Conservation (phyloP, 1,139 yeast genomes). For the Magnusiomyces magnusii region DNA sequence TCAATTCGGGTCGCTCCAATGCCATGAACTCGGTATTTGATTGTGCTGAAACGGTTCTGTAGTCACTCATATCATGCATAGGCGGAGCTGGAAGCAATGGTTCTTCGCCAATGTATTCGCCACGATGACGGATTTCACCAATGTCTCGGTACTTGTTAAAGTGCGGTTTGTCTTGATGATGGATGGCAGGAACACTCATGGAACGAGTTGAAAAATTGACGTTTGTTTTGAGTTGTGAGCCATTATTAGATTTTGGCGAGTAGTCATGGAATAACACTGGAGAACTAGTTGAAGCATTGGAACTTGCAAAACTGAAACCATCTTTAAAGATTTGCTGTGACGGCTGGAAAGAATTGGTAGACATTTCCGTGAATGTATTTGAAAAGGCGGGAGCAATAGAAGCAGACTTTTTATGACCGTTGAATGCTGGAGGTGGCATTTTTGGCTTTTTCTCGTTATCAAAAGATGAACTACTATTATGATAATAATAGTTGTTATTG, state of each 20-base stretch:
- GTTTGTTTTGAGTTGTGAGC: not conserved
- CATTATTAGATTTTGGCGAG: not conserved
- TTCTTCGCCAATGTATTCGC: slow-evolving; percentile 1
- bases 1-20: not conserved
- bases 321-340: not conserved
- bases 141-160: not conserved
- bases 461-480: not conserved
- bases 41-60: not conserved
- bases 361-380: not conserved
- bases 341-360: not conserved
- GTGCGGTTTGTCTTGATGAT: not conserved
- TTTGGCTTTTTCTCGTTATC: not conserved
- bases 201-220: not conserved
- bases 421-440: not conserved
- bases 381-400: not conserved
- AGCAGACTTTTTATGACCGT: slow-evolving; percentile 3
- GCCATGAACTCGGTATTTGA: not conserved
- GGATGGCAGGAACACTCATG: not conserved
- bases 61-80: not conserved
- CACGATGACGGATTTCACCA: not conserved
- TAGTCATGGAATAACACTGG: not conserved
- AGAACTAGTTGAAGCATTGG: not conserved
- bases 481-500: not conserved
- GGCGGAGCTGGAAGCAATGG: slow-evolving; percentile 2
- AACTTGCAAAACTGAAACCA: not conserved